Percentiles rank a stretch among this genome's conserved stretches.
These are phyloP conservation scores for Brassica rapa DNA, from an alignment of 345 rosid species.

Conservation along the genomic window DNA sequence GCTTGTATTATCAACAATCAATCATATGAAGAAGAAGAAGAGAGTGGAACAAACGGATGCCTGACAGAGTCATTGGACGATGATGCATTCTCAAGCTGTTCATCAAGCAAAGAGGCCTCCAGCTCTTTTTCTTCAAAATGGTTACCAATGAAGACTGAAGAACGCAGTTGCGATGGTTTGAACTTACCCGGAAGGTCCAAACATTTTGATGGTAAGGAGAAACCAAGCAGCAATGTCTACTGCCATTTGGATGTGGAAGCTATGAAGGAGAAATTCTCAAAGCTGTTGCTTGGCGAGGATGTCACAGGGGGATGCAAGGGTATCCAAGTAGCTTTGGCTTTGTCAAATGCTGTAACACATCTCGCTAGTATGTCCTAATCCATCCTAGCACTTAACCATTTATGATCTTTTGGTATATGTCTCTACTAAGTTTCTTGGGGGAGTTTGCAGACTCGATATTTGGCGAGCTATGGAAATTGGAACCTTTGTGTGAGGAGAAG, in stretches of 20 bases:
- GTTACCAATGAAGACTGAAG: conserved; percentile 58
- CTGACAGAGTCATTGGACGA: conserved; percentile 76
- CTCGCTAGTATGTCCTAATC: conserved; percentile 67
- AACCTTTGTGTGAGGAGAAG: conserved; percentile 78
- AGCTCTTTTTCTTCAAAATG: conserved; percentile 90
- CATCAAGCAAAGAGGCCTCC: conserved; percentile 89
- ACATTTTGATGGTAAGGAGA: conserved; percentile 57
- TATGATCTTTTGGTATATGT: conserved; percentile 14
- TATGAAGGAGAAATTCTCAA: conserved; percentile 84
- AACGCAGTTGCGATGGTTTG: conserved; percentile 56
- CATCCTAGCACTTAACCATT: neutral
- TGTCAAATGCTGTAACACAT: conserved; percentile 83
- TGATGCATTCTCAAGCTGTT: conserved; percentile 75
- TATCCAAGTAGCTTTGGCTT: conserved; percentile 67
- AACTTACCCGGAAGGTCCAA: conserved; percentile 59
- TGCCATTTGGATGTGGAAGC: conserved; percentile 64
- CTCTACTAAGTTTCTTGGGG: conserved; percentile 10
- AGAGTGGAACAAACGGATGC: conserved; percentile 44
- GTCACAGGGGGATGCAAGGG: conserved; percentile 78
- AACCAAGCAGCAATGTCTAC: conserved; percentile 44
- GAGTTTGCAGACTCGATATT: conserved; percentile 66
- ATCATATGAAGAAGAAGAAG: conserved; percentile 60
- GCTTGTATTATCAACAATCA: conserved; percentile 79
- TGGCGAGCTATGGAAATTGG: conserved; percentile 97
- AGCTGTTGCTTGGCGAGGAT: conserved; percentile 85